A percentile compares a stretch with the other conserved stretches of the same genome.
phyloP scores from a whole-genome alignment of 1,139 yeast genomes.

The Blastobotrys ciferrii region DNA sequence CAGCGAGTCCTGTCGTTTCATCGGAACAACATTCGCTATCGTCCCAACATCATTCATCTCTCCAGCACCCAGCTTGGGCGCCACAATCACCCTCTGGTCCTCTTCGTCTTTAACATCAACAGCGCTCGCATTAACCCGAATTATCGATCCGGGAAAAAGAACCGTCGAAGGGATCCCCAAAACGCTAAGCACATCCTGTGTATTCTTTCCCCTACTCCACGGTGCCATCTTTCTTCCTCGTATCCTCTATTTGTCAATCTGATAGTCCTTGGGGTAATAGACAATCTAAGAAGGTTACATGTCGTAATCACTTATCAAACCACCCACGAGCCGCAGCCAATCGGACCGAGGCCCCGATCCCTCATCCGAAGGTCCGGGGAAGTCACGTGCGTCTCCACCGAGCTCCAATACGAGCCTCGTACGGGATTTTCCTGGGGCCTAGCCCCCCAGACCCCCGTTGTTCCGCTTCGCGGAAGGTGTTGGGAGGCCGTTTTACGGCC shows the following conservation, averaged over 20 bases:
- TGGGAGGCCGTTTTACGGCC: too few species aligned
- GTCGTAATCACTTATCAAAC: too few species aligned
- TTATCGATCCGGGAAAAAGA: slow-evolving; percentile 27
- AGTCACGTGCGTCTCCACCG: neutral
- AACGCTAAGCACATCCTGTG: slow-evolving; percentile 2
- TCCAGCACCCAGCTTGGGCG: slow-evolving; percentile 9
- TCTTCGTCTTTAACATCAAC: slow-evolving; percentile 3
- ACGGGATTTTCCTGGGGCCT: too few species aligned
- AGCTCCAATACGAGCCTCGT: too few species aligned
- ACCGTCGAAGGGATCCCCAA: slow-evolving; percentile 18
- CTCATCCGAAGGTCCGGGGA: neutral
- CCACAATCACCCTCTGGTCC: slow-evolving; percentile 12
- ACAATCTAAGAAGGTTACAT: too few species aligned
- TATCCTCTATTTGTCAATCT: neutral
- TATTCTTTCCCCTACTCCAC: neutral
- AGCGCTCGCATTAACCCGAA: slow-evolving; percentile 17
- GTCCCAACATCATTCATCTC: slow-evolving; percentile 8
- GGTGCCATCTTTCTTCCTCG: neutral
- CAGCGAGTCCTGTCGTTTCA: slow-evolving; percentile 8
- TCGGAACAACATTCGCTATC: slow-evolving; percentile 8
- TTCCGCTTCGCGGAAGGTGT: too few species aligned
- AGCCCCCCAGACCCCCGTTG: too few species aligned
- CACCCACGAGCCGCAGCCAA: neutral
- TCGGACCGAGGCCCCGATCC: neutral
- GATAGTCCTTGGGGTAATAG: too few species aligned